Percentiles rank a stretch among this genome's conserved stretches.
These are phyloP conservation scores for Rhodotorula graminis DNA, from an alignment of 768 basidiomycete genomes.

Conservation along the genomic window DNA sequence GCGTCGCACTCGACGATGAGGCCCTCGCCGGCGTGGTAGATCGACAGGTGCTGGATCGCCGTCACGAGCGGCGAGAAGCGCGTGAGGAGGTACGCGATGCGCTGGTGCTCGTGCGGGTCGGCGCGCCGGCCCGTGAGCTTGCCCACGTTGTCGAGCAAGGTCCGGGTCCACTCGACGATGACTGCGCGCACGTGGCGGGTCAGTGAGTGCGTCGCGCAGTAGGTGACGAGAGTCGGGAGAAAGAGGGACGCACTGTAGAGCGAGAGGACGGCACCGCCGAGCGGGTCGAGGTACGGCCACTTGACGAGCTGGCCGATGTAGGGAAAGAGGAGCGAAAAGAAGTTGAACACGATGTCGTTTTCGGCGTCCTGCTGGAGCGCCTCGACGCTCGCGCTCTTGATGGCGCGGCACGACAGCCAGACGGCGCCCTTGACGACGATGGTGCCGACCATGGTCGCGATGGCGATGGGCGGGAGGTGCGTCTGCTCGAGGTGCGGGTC, in stretches of 20 bases:
- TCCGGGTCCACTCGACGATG: slow-evolving; percentile 47
- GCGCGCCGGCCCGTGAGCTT: slow-evolving; percentile 45
- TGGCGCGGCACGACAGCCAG: slow-evolving; percentile 30
- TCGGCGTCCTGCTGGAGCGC: slow-evolving; percentile 51
- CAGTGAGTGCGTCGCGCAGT: too few species aligned
- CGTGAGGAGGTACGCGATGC: slow-evolving; percentile 48
- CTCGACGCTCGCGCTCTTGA: slow-evolving; percentile 44
- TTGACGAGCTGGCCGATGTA: slow-evolving; percentile 39
- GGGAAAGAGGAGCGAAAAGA: slow-evolving; percentile 50
- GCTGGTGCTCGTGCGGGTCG: slow-evolving; percentile 34
- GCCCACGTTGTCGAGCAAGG: slow-evolving; percentile 48
- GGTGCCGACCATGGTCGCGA: slow-evolving; percentile 46
- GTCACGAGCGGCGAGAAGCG: slow-evolving; percentile 49
- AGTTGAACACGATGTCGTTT: slow-evolving; percentile 50
- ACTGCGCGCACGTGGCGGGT: slow-evolving; percentile 11
- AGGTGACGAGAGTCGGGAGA: neutral
- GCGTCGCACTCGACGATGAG: slow-evolving; percentile 32
- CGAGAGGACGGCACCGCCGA: slow-evolving; percentile 49
- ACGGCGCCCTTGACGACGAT: slow-evolving; percentile 46
- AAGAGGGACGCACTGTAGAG: slow-evolving; percentile 43
- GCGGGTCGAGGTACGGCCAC: slow-evolving; percentile 48
- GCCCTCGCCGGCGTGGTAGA: slow-evolving; percentile 49
- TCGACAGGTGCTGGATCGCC: slow-evolving; percentile 46
- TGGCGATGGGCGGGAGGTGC: slow-evolving; percentile 28
- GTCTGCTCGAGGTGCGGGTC: slow-evolving; percentile 39